phyloP scores from a whole-genome alignment of 371 early-diverging fungal genomes.

The Fennellomyces sp. region DNA sequence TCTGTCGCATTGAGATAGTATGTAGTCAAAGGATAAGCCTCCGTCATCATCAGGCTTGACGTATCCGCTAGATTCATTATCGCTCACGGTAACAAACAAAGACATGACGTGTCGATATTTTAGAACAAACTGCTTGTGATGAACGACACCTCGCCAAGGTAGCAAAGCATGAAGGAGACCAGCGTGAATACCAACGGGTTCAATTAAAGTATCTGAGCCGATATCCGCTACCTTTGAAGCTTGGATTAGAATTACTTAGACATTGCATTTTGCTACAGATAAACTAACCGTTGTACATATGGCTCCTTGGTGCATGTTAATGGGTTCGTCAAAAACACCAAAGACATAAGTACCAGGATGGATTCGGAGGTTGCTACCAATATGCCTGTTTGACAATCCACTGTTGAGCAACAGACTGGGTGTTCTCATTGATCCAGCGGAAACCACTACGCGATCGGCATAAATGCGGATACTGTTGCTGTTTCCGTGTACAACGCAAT shows the following conservation, averaged over 20 bases:
- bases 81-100: constrained; percentile 60
- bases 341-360: constrained; percentile 60
- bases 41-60: constrained; percentile 15
- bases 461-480: constrained; percentile 15
- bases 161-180: too few relatives aligned
- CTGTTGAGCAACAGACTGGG: constrained; percentile 64
- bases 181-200: too few relatives aligned
- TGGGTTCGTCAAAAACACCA: constrained; percentile 51
- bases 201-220: too few relatives aligned
- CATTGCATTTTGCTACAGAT: background rate
- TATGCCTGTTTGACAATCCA: constrained; percentile 66
- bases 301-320: constrained; percentile 56
- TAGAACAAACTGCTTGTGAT: constrained; percentile 60
- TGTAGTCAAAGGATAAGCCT: constrained; percentile 53
- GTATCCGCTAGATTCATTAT: constrained; percentile 52
- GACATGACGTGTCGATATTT: constrained; percentile 33
- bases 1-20: too few relatives aligned
- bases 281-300: constrained; percentile 49
- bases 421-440: constrained; percentile 66
- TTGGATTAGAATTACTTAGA: constrained; percentile 47
- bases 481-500: constrained; percentile 15
- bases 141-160: constrained; percentile 48
- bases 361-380: constrained; percentile 59
- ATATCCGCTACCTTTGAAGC: constrained; percentile 27
- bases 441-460: constrained; percentile 59